These are phyloP conservation scores for Trichomonas tenax DNA, from an alignment of 208 protist species.

Conservation along the genomic window DNA sequence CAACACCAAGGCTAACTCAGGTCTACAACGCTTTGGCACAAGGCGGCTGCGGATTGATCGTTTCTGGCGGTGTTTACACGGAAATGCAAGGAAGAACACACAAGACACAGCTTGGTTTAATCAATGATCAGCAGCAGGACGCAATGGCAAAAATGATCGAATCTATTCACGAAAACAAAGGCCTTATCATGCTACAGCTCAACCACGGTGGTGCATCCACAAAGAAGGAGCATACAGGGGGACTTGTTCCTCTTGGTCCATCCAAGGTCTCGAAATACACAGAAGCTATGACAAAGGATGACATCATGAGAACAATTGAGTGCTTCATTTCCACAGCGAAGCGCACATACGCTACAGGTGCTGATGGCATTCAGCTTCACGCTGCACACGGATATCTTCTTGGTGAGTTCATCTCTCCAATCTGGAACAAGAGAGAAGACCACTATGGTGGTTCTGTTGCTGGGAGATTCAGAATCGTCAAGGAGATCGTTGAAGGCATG, in stretches of 20 bases:
- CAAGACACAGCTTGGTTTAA: background rate
- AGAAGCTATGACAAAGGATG: background rate
- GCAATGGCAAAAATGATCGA: background rate
- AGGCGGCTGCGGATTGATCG: background rate
- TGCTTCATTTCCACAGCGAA: background rate
- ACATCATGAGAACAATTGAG: background rate
- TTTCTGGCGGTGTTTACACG: background rate
- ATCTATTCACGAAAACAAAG: background rate
- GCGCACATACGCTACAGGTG: background rate
- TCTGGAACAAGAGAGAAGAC: background rate
- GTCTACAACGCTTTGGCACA: too few relatives aligned
- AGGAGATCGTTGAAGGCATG: background rate
- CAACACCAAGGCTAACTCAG: background rate
- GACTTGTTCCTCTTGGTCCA: background rate
- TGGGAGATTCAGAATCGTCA: background rate
- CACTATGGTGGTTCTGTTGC: background rate
- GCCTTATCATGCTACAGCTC: background rate
- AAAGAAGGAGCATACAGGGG: background rate
- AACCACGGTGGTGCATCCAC: background rate
- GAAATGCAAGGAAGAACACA: background rate
- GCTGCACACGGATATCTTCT: background rate
- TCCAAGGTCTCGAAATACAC: background rate
- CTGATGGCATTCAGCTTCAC: background rate
- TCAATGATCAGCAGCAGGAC: background rate
- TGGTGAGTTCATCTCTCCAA: background rate